Percentiles rank a stretch among this genome's conserved stretches.
phyloP scores from a whole-genome alignment of 768 basidiomycete species.

The Termitomyces sp. region DNA sequence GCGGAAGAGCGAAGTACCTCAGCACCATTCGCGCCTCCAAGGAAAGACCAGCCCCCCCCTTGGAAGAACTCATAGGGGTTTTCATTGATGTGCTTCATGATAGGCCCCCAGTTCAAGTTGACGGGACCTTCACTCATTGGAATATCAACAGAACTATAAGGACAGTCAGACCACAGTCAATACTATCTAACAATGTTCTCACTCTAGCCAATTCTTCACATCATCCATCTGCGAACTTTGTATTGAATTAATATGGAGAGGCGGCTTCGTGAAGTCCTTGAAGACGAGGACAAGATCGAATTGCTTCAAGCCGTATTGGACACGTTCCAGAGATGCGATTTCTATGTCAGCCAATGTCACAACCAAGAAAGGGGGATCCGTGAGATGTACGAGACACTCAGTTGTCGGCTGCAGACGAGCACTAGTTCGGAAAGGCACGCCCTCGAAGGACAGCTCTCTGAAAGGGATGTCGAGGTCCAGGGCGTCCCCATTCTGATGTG shows the following conservation, averaged over 20 bases:
- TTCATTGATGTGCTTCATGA: conserved; percentile 99
- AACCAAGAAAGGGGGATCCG: conserved; percentile 94
- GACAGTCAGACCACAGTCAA: conserved; percentile 5
- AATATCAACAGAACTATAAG: conserved; percentile 86
- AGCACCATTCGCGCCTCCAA: conserved; percentile 64
- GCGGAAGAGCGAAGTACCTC: conserved; percentile 40
- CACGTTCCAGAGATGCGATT: conserved; percentile 93
- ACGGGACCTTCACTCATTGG: conserved; percentile 93
- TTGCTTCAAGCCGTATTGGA: conserved; percentile 93
- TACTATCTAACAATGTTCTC: conserved; percentile 21
- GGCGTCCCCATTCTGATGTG: conserved; percentile 58
- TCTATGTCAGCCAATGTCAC: conserved; percentile 94
- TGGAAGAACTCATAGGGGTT: conserved; percentile 95
- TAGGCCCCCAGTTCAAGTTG: conserved; percentile 96
- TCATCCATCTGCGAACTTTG: conserved; percentile 88
- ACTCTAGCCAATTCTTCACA: conserved; percentile 99
- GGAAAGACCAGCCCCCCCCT: conserved; percentile 93
- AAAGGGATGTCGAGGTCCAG: conserved; percentile 96
- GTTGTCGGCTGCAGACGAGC: conserved; percentile 94
- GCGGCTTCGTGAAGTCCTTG: conserved; percentile 90
- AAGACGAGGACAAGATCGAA: conserved; percentile 98
- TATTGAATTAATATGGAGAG: conserved; percentile 96
- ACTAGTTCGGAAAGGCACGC: conserved; percentile 94
- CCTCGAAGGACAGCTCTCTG: conserved; percentile 94
- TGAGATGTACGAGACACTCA: conserved; percentile 92